Conservation (phyloP, 139 green algal species). For the Chlamydomonas applanata region DNA sequence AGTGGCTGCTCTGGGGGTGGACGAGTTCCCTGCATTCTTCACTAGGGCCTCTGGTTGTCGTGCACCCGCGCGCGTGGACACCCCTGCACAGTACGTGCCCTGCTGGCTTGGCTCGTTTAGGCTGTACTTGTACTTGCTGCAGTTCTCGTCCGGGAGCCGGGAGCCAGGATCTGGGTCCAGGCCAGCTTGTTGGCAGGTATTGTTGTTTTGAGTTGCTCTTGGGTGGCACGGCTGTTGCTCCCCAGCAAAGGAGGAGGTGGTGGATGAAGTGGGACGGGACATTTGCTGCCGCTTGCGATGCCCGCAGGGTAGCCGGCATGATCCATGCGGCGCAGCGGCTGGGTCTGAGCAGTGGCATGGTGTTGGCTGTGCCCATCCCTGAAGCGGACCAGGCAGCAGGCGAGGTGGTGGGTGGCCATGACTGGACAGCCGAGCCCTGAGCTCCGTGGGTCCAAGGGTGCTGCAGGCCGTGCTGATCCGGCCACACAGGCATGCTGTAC, state of each 20-base stretch:
- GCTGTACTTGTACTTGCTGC: too few relatives aligned
- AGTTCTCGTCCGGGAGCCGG: too few relatives aligned
- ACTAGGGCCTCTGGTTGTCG: slow-evolving; percentile 70
- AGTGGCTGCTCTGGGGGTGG: slow-evolving; percentile 73
- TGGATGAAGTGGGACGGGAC: too few relatives aligned
- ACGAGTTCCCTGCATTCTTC: slow-evolving; percentile 98
- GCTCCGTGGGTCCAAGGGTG: too few relatives aligned
- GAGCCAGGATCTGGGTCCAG: too few relatives aligned
- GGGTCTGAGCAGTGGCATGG: slow-evolving; percentile 54
- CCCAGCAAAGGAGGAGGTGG: too few relatives aligned
- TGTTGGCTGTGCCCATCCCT: slow-evolving; percentile 87
- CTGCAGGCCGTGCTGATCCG: too few relatives aligned
- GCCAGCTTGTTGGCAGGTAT: too few relatives aligned
- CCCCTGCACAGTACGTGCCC: slow-evolving; percentile 43
- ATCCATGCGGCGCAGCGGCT: slow-evolving; percentile 44
- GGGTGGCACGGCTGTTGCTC: too few relatives aligned
- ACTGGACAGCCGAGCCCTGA: too few relatives aligned
- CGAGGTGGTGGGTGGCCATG: slow-evolving; percentile 35
- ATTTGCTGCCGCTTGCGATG: neutral
- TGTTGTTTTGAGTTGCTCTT: too few relatives aligned
- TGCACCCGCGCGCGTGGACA: slow-evolving; percentile 53
- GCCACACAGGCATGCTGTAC: too few relatives aligned
- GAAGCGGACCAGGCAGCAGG: slow-evolving; percentile 45
- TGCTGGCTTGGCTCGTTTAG: neutral
- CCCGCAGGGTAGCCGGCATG: slow-evolving; percentile 58